A percentile compares a stretch with the other conserved stretches of the same genome.
phyloP scores from a whole-genome alignment of 306 rosid genomes.

The Castanea sativa region DNA sequence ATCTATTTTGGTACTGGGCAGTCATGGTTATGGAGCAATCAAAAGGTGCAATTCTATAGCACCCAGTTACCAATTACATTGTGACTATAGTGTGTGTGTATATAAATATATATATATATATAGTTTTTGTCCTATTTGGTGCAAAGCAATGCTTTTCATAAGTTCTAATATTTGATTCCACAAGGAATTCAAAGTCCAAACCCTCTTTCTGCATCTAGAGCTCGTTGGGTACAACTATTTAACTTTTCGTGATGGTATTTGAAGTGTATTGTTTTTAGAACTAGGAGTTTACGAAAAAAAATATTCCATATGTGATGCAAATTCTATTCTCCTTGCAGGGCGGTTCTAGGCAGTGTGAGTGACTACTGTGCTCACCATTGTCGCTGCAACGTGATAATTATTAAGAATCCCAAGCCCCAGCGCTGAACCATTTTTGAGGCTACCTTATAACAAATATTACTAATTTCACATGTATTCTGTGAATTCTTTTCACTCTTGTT shows the following conservation, averaged over 20 bases:
- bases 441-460: background rate
- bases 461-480: background rate
- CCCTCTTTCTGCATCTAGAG: too few relatives aligned
- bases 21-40: constrained; percentile 40
- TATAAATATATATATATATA: too few relatives aligned
- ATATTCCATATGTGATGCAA: background rate
- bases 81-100: too few relatives aligned
- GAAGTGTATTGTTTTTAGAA: too few relatives aligned
- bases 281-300: too few relatives aligned
- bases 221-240: too few relatives aligned
- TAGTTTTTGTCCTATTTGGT: too few relatives aligned
- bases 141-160: too few relatives aligned
- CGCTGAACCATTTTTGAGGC: background rate
- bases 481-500: background rate
- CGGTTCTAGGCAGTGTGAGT: constrained; percentile 35
- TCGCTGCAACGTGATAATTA: constrained; percentile 30
- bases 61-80: too few relatives aligned
- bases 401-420: constrained; percentile 24
- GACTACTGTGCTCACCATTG: constrained; percentile 39
- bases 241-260: too few relatives aligned
- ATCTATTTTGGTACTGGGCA: constrained; percentile 33
- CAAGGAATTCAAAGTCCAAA: too few relatives aligned
- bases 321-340: constrained; percentile 13
- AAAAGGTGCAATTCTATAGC: constrained; percentile 22
- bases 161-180: too few relatives aligned